Percentiles rank a stretch among this genome's conserved stretches.
Conservation (phyloP, 352 stramenopile genomes). For the Thalassiosira hispida region DNA sequence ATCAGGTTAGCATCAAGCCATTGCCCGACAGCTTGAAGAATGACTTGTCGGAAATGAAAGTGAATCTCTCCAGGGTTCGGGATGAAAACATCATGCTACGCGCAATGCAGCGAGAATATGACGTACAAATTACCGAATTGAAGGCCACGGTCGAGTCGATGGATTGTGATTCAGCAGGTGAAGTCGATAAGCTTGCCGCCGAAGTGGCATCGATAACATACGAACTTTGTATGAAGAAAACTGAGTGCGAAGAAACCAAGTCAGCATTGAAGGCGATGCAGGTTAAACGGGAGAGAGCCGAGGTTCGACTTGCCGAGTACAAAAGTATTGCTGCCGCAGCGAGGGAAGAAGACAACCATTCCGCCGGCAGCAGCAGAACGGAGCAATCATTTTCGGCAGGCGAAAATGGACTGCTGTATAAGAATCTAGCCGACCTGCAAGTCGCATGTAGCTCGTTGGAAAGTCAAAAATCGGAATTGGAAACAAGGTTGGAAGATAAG, state of each 20-base stretch:
- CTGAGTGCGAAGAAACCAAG: constrained; percentile 36
- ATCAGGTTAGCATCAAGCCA: constrained; percentile 10
- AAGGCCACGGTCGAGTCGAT: constrained; percentile 43
- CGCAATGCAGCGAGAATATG: constrained; percentile 31
- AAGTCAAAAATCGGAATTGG: constrained; percentile 31
- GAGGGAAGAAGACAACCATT: constrained; percentile 1
- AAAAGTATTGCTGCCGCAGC: constrained; percentile 2
- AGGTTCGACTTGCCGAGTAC: constrained; percentile 23
- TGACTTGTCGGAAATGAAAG: constrained; percentile 55
- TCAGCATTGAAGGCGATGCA: constrained; percentile 36
- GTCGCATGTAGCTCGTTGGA: constrained; percentile 9
- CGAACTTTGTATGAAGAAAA: constrained; percentile 36
- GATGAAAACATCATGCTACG: no score
- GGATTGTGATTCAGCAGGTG: constrained; percentile 13
- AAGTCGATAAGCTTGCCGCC: constrained; percentile 42
- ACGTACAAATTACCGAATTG: constrained; percentile 41
- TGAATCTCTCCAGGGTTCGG: no score
- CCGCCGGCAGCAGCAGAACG: no score
- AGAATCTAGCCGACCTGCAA: constrained; percentile 8
- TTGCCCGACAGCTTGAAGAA: constrained; percentile 19
- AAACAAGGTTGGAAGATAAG: constrained; percentile 36
- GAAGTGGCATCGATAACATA: constrained; percentile 53
- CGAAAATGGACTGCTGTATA: constrained; percentile 26
- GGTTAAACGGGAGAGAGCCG: constrained; percentile 32
- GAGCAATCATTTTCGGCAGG: constrained; percentile 9